Evolutionary conservation across 2,329 filamentous ascomycete species (phyloP).

Genomic region (Amauroascus verrucosus): DNA sequence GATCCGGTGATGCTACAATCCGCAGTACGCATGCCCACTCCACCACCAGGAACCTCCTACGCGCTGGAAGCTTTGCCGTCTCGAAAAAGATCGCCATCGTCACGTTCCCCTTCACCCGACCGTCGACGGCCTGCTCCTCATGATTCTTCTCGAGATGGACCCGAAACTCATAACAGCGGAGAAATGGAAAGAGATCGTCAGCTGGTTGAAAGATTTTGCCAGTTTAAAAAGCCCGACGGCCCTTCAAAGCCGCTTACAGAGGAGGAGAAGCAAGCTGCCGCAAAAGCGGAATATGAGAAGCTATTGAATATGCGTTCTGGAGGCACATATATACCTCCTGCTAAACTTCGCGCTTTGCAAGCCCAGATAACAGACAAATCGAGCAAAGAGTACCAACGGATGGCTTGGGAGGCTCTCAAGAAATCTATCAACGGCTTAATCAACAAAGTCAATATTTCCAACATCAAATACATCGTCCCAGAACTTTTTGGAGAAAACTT

Average conservation of each 20-base stretch:
- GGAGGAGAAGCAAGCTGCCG: conserved; percentile 75
- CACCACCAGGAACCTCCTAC: conserved; percentile 41
- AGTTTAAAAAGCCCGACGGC: conserved; percentile 37
- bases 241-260: conserved; percentile 50
- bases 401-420: conserved; percentile 98
- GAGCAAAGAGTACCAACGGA: conserved; percentile 94
- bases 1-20: conserved; percentile 43
- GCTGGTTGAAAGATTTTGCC: conserved; percentile 44
- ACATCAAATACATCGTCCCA: conserved; percentile 95
- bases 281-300: conserved; percentile 89
- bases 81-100: conserved; percentile 49
- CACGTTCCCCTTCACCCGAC: conserved; percentile 44
- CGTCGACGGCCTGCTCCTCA: conserved; percentile 41
- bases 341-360: conserved; percentile 79
- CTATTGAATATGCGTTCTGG: conserved; percentile 86
- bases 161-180: conserved; percentile 42
- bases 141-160: conserved; percentile 28
- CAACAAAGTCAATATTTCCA: conserved; percentile 97
- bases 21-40: conserved; percentile 51
- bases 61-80: conserved; percentile 40
- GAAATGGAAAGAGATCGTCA: conserved; percentile 42
- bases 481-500: conserved; percentile 94
- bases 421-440: conserved; percentile 98
- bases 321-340: conserved; percentile 92
- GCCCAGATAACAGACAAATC: conserved; percentile 94